Percentiles rank a stretch among this genome's conserved stretches.
These are phyloP conservation scores for Pleurotus platypus DNA, from an alignment of 768 basidiomycete species.

Conservation along the genomic window DNA sequence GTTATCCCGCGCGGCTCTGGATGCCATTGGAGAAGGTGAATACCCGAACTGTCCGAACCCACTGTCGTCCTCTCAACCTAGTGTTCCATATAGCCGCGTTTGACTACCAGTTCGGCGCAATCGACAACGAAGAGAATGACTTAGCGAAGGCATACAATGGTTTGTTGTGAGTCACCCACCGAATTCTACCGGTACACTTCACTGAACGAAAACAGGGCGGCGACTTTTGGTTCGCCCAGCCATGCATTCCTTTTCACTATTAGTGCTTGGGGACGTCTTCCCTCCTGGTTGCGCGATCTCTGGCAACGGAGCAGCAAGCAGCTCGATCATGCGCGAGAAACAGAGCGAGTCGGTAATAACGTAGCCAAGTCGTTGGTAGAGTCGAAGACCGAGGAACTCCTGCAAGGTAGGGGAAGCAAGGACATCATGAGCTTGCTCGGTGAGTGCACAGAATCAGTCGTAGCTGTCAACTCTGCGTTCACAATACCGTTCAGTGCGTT, in stretches of 20 bases:
- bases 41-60: neutral
- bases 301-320: constrained; percentile 40
- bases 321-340: constrained; percentile 44
- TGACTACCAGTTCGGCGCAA: constrained; percentile 54
- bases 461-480: neutral
- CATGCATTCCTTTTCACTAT: constrained; percentile 44
- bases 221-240: constrained; percentile 45
- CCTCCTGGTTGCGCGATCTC: constrained; percentile 39
- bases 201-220: constrained; percentile 30
- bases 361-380: constrained; percentile 45
- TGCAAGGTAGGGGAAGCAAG: constrained; percentile 43
- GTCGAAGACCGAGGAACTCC: constrained; percentile 42
- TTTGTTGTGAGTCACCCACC: constrained; percentile 31
- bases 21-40: constrained; percentile 49
- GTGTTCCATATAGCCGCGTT: constrained; percentile 34
- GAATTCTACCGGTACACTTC: neutral
- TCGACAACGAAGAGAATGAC: constrained; percentile 45
- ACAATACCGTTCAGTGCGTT: constrained; percentile 34
- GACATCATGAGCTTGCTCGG: constrained; percentile 59
- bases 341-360: constrained; percentile 37
- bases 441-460: constrained; percentile 17
- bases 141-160: constrained; percentile 53
- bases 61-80: neutral
- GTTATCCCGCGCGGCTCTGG: constrained; percentile 47
- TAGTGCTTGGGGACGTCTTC: constrained; percentile 31